These are phyloP conservation scores for Trichoderma brevicompactum DNA, from an alignment of 2,329 filamentous ascomycete species.

Conservation along the genomic window DNA sequence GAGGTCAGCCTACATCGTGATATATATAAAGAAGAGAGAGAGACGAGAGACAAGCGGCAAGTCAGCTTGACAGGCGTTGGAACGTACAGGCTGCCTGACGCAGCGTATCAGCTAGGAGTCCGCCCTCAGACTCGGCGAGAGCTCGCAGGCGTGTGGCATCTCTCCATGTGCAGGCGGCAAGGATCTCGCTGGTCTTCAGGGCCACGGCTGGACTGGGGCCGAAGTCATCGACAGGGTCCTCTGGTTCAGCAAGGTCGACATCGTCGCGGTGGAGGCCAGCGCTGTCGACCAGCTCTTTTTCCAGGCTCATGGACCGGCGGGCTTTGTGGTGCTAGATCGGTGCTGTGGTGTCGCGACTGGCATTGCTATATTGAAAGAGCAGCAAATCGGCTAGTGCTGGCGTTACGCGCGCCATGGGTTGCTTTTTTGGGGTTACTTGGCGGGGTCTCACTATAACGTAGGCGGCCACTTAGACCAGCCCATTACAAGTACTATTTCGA, in stretches of 20 bases:
- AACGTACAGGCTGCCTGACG: conserved; percentile 78
- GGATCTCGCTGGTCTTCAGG: conserved; percentile 47
- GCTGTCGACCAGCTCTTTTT: conserved; percentile 23
- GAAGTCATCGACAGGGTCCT: conserved; percentile 30
- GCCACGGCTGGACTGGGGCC: conserved; percentile 25
- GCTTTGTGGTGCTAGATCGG: conserved; percentile 15
- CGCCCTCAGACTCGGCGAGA: conserved; percentile 67
- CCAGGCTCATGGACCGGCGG: conserved; percentile 30
- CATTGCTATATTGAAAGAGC: conserved; percentile 16
- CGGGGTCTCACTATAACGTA: too few species aligned
- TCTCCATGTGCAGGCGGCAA: conserved; percentile 62
- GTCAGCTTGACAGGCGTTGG: conserved; percentile 3
- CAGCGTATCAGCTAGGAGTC: conserved; percentile 68
- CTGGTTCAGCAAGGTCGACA: conserved; percentile 22
- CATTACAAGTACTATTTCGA: too few species aligned
- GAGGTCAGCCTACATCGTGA: conserved; percentile 24
- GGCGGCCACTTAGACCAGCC: too few species aligned
- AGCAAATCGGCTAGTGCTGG: conserved; percentile 12
- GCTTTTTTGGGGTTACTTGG: not conserved
- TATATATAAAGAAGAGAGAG: not conserved
- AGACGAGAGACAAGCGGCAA: not conserved
- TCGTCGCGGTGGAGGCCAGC: conserved; percentile 24
- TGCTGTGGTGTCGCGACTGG: not conserved
- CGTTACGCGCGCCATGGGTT: conserved; percentile 1
- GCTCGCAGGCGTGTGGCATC: conserved; percentile 61